These are phyloP conservation scores for Agaricales sp. DNA, from an alignment of 1,284 basidiomycete genomes.

Conservation along the genomic window DNA sequence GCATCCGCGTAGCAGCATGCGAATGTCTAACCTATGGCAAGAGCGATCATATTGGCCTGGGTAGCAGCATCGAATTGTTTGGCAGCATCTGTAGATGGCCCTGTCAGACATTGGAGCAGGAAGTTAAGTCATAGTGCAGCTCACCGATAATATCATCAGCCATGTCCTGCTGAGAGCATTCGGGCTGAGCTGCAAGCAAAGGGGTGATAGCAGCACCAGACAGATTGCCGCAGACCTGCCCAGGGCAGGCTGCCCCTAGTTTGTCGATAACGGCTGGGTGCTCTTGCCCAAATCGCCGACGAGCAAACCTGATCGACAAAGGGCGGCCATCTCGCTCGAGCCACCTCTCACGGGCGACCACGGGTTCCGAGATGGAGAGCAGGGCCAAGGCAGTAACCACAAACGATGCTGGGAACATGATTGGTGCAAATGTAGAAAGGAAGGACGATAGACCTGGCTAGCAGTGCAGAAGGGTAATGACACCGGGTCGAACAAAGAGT, in stretches of 20 bases:
- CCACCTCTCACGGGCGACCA: slow-evolving; percentile 33
- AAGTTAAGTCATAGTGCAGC: slow-evolving; percentile 10
- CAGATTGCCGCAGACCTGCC: slow-evolving; percentile 39
- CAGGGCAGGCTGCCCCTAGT: slow-evolving; percentile 35
- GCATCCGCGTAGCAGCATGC: background rate
- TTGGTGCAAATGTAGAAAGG: slow-evolving; percentile 17
- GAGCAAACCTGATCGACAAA: slow-evolving; percentile 31
- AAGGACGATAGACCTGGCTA: slow-evolving; percentile 16
- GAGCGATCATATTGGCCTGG: slow-evolving; percentile 39
- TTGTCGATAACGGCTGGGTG: slow-evolving; percentile 37
- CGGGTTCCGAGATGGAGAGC: slow-evolving; percentile 29
- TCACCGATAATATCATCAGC: slow-evolving; percentile 49
- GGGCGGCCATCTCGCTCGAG: slow-evolving; percentile 35
- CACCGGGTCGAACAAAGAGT: slow-evolving; percentile 35
- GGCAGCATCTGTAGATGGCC: slow-evolving; percentile 30
- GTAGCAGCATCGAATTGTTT: slow-evolving; percentile 41
- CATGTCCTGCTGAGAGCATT: slow-evolving; percentile 52
- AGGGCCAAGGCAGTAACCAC: slow-evolving; percentile 26
- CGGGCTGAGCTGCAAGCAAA: slow-evolving; percentile 42
- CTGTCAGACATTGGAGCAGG: background rate
- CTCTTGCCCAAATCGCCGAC: slow-evolving; percentile 43
- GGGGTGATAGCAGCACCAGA: slow-evolving; percentile 40
- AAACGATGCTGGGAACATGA: slow-evolving; percentile 36
- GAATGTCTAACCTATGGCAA: slow-evolving; percentile 32
- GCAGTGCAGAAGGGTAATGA: slow-evolving; percentile 25